Base-by-base conservation (phyloP, 2,329 filamentous ascomycete genomes). In the Ascocoryne sarcoides region DNA sequence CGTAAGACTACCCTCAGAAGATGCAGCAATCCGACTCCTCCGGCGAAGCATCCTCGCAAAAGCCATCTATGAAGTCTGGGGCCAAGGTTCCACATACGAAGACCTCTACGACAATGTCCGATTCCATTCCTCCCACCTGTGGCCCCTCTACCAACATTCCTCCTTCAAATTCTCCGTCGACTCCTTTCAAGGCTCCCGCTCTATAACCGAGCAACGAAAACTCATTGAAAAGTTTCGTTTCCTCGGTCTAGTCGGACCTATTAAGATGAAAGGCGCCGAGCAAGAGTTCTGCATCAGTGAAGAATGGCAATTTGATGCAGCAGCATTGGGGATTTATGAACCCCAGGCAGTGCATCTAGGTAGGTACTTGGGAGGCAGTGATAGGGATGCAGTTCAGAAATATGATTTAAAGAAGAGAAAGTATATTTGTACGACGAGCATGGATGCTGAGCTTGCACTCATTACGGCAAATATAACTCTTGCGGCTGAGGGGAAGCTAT, bases 401-500 rank as follows among this genome's bases (percentile, higher is more conserved):
- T 93, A 89, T 56, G 88, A 95, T 60, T 71, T 98, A 16, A 98
- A 98, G 69, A 95, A 94, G 63, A 71, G 92, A 19, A 73, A 75
- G 29, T 98, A 98, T 59, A 96, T 98, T 54, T 87, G 84, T 51
- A 96, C 90, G 0, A 98, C 92, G 0, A 92, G 85, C 33, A 96
- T 98, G 92, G 92, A 98, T 59, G 84, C 90, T 0, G 92, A 96
- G 61, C 71, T 98, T 32, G 85, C 88, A 10, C 72, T 98, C 1
- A 68, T 98, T 16, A 95, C 89, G 0, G 92, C 90, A 2, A 98
- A 96, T 57, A 79, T 98, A 51, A 85, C 86, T 0, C 75, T 85
- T 10, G 88, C 88, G 0, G 80, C 68, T 0, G 84, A 88, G 0
- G 90, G 87, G 0, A 93, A 85, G 57, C 60, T 96, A 2, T 85